phyloP scores from a whole-genome alignment of 495 filamentous ascomycete species.

The Patellaria atrata region DNA sequence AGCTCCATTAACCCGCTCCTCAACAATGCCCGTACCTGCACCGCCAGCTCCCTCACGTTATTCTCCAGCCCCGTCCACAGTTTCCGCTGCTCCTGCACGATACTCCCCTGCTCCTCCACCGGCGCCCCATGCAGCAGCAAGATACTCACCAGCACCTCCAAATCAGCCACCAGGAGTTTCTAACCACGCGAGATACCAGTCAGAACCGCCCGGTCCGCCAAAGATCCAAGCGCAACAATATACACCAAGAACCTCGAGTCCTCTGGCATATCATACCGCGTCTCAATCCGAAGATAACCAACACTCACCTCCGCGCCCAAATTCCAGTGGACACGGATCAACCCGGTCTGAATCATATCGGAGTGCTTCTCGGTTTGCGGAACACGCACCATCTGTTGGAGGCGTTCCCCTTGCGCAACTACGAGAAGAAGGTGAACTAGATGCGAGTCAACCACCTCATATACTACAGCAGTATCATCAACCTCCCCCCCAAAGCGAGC shows the following conservation, averaged over 20 bases:
- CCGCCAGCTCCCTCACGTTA: constrained; percentile 15
- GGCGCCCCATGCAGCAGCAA: constrained; percentile 14
- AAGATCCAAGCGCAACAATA: constrained; percentile 39
- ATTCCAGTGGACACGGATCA: no score
- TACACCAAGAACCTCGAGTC: constrained; percentile 75
- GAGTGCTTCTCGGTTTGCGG: no score
- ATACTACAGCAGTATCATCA: no score
- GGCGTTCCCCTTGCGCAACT: no score
- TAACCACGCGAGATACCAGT: constrained; percentile 16
- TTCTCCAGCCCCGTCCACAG: constrained; percentile 16
- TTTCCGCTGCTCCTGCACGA: constrained; percentile 1
- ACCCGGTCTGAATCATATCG: no score
- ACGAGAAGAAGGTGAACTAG: no score
- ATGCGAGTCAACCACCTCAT: no score
- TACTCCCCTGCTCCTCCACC: constrained; percentile 3
- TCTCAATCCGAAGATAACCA: constrained; percentile 18
- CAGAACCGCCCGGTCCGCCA: constrained; percentile 27
- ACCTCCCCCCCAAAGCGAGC: no score
- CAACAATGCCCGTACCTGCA: constrained; percentile 16
- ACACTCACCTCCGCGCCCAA: constrained; percentile 19
- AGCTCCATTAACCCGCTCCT: constrained; percentile 36
- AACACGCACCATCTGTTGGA: no score
- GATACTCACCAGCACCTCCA: constrained; percentile 38
- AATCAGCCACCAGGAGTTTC: constrained; percentile 24
- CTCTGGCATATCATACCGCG: constrained; percentile 52